A percentile compares a stretch with the other conserved stretches of the same genome.
phyloP scores from a whole-genome alignment of 1,284 basidiomycete species.

The Pseudozyma flocculosa region DNA sequence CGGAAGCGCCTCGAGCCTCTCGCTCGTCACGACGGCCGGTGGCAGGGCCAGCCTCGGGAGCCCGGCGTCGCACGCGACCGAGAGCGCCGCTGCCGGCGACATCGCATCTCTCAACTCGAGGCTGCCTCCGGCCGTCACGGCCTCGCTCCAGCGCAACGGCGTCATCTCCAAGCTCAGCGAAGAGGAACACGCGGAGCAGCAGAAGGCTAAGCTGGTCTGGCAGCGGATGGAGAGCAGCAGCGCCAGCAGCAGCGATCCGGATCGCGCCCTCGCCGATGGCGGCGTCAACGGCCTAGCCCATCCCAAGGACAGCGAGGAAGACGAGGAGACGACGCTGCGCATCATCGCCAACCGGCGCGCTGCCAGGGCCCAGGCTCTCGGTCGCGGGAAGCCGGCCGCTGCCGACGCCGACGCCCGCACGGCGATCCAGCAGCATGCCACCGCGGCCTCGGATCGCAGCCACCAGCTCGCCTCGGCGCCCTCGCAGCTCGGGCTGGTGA shows the following conservation, averaged over 20 bases:
- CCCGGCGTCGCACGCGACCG: background rate
- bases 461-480: background rate
- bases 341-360: constrained; percentile 47
- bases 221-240: constrained; percentile 53
- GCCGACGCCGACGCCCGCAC: constrained; percentile 31
- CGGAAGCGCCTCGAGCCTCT: constrained; percentile 36
- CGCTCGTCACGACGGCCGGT: constrained; percentile 34
- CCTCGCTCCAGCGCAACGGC: constrained; percentile 29
- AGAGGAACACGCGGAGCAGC: constrained; percentile 5
- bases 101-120: constrained; percentile 16
- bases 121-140: constrained; percentile 28
- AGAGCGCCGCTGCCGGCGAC: background rate
- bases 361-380: constrained; percentile 27
- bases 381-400: constrained; percentile 6
- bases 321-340: constrained; percentile 53
- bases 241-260: constrained; percentile 35
- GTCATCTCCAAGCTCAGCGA: constrained; percentile 24
- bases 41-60: constrained; percentile 38
- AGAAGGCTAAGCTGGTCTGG: constrained; percentile 21
- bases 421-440: constrained; percentile 14
- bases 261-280: too few species aligned
- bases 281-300: too few species aligned
- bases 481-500: background rate
- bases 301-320: constrained; percentile 35
- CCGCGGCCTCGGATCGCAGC: constrained; percentile 2